Evolutionary conservation across 2,329 filamentous ascomycete species (phyloP).

Genomic region (Domatiomyces catenatus): DNA sequence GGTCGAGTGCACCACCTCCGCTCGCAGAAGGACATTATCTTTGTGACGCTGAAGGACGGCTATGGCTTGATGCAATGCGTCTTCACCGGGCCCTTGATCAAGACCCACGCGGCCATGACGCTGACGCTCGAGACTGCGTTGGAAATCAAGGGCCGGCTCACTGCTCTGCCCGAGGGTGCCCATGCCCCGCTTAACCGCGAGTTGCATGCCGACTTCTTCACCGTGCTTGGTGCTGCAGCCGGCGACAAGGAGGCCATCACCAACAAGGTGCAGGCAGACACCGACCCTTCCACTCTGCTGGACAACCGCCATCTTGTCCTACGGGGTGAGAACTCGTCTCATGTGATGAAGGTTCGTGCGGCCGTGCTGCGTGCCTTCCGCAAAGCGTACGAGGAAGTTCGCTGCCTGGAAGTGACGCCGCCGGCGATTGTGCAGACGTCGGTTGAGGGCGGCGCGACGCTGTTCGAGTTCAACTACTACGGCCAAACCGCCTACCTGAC

Average conservation of each 20-base stretch:
- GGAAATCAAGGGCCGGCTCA: constrained; percentile 69
- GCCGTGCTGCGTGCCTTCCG: constrained; percentile 69
- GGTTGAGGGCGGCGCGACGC: constrained; percentile 79
- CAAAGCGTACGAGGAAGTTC: constrained; percentile 59
- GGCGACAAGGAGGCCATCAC: constrained; percentile 84
- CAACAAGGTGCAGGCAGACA: constrained; percentile 57
- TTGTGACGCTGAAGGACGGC: constrained; percentile 73
- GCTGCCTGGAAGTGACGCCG: constrained; percentile 69
- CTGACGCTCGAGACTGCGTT: constrained; percentile 80
- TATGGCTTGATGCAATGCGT: constrained; percentile 77
- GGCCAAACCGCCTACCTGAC: constrained; percentile 83
- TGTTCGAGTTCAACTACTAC: constrained; percentile 84
- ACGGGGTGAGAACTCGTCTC: constrained; percentile 67
- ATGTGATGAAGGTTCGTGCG: constrained; percentile 74
- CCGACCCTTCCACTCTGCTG: constrained; percentile 57
- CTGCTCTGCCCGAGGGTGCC: constrained; percentile 59
- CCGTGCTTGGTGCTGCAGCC: constrained; percentile 61
- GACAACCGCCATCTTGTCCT: constrained; percentile 75
- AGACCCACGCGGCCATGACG: constrained; percentile 80
- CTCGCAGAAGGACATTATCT: constrained; percentile 69
- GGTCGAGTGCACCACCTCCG: constrained; percentile 72
- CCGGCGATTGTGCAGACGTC: constrained; percentile 89
- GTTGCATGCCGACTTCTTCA: constrained; percentile 79
- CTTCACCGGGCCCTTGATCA: constrained; percentile 63
- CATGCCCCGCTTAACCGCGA: constrained; percentile 73